Percentiles rank a stretch among this genome's conserved stretches.
Evolutionary conservation across 23 red algal genomes (phyloP).

Genomic region (Cyanidium caldarium): DNA sequence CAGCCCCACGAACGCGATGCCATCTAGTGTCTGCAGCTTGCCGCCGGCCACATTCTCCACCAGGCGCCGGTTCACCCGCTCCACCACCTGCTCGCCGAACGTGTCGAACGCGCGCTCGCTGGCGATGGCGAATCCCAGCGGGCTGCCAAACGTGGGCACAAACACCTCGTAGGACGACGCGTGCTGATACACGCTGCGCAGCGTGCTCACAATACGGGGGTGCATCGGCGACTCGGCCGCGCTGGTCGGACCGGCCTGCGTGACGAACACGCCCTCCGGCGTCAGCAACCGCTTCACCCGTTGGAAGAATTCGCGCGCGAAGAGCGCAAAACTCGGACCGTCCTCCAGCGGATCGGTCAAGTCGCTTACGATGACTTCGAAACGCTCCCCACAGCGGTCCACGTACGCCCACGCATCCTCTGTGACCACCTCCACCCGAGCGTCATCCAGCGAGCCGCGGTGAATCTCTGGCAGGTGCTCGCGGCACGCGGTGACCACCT

Average conservation of each 20-base stretch:
- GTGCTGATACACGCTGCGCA: neutral
- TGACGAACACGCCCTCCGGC: constrained; percentile 33
- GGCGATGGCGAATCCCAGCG: neutral
- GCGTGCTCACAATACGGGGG: neutral
- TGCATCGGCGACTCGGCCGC: constrained; percentile 27
- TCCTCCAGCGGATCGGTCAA: constrained; percentile 85
- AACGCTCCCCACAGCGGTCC: constrained; percentile 9
- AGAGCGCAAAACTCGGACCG: constrained; percentile 46
- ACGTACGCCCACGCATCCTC: constrained; percentile 59
- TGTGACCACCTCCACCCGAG: constrained; percentile 22
- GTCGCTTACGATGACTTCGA: constrained; percentile 85
- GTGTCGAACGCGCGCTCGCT: neutral
- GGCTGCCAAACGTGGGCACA: neutral
- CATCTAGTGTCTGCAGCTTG: neutral
- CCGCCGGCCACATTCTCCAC: neutral
- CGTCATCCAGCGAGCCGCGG: constrained; percentile 40
- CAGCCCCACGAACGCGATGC: neutral
- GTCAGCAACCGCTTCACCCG: constrained; percentile 24
- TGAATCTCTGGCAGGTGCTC: constrained; percentile 50
- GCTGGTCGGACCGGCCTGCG: constrained; percentile 48
- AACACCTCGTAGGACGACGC: neutral
- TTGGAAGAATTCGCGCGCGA: constrained; percentile 61
- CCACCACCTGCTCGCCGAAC: neutral
- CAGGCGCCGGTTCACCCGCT: neutral
- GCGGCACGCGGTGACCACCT: constrained; percentile 56